Base-by-base conservation (phyloP, 2,329 filamentous ascomycete species). In the Gremmenia infestans region DNA sequence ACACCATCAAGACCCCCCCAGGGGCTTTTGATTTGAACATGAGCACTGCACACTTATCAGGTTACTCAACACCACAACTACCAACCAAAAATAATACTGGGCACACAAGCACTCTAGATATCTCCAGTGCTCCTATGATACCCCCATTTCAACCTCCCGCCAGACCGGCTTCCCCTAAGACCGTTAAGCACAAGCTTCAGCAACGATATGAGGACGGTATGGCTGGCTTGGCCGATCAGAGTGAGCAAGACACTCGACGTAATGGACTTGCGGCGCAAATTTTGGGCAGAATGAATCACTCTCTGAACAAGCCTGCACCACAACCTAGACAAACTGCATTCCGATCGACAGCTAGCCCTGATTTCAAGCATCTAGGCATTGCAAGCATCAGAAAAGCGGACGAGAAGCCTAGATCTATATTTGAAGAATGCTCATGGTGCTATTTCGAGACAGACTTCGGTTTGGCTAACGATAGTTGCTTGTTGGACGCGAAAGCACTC, bases 351-450 rank as follows among this genome's bases (percentile, higher is more conserved):
- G 12, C n/a, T 23, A 11, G 6, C 36, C 11, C 40, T 5, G 22
- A 47, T 32, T 28, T 50, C 48, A 22, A 23, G 39, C 14, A 47
- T 12, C 40, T 54, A 1, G 52, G 51, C 19, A 39, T 56, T n/a
- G 46, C 36, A 32, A 39, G 42, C 14, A 46, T 59, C 43, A 28
- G 37, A 42, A 19, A 52, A 9, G 52, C 51, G 17, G 43, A 56
- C 28, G 25, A 36, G 4, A 35, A 45, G 14, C 22, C 50, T 12
- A 37, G 23, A 2, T 22, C 39, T 32, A 17, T 6, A 9, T 12
- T 22, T 6, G 15, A 57, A 3, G 45, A 32, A 5, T 65, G 63
- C 46, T 53, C 60, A 9, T 65, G 63, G 51, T 65, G 63, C 36
- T 22, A 48, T 14, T 59, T 48, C 32, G 54, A 55, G 9, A 48